Evolutionary conservation across 73 alveolate species (phyloP).

Genomic region (Paramecium primaurelia): DNA sequence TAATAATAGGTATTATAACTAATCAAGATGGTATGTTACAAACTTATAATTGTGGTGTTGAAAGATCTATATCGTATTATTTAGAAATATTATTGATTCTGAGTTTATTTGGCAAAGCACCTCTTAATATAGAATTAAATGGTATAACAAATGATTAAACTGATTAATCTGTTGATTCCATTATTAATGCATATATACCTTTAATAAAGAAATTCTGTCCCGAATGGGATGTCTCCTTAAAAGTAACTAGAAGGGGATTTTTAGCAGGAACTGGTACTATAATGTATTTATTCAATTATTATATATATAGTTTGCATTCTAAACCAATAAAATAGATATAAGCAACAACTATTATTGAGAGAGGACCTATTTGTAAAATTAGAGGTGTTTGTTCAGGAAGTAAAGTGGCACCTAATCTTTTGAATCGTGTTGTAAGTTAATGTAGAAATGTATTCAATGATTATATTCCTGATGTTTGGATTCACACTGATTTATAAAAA

Average conservation of each 20-base stretch:
- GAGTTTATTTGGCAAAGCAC: slow-evolving; percentile 85
- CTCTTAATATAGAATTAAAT: slow-evolving; percentile 73
- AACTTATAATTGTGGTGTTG: slow-evolving; percentile 74
- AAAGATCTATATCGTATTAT: slow-evolving; percentile 85
- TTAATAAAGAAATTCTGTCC: slow-evolving; percentile 78
- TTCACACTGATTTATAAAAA: slow-evolving; percentile 84
- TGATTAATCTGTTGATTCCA: slow-evolving; percentile 81
- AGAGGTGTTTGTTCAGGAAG: slow-evolving; percentile 90
- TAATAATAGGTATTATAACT: slow-evolving; percentile 53
- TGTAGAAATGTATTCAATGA: slow-evolving; percentile 91
- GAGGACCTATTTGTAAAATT: slow-evolving; percentile 89
- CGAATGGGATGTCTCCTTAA: slow-evolving; percentile 80
- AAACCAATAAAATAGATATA: slow-evolving; percentile 79
- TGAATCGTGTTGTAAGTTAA: slow-evolving; percentile 80
- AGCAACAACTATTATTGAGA: slow-evolving; percentile 77
- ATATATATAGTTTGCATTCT: slow-evolving; percentile 50
- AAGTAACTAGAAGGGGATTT: slow-evolving; percentile 81
- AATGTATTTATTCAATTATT: not conserved
- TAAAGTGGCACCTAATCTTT: slow-evolving; percentile 77
- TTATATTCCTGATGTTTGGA: slow-evolving; percentile 97
- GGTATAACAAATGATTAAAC: slow-evolving; percentile 88
- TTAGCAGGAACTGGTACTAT: slow-evolving; percentile 74
- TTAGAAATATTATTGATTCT: slow-evolving; percentile 83
- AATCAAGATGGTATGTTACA: slow-evolving; percentile 46
- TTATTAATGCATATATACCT: slow-evolving; percentile 44